phyloP scores from a whole-genome alignment of 208 protist species.

The Crithidia bombi region DNA sequence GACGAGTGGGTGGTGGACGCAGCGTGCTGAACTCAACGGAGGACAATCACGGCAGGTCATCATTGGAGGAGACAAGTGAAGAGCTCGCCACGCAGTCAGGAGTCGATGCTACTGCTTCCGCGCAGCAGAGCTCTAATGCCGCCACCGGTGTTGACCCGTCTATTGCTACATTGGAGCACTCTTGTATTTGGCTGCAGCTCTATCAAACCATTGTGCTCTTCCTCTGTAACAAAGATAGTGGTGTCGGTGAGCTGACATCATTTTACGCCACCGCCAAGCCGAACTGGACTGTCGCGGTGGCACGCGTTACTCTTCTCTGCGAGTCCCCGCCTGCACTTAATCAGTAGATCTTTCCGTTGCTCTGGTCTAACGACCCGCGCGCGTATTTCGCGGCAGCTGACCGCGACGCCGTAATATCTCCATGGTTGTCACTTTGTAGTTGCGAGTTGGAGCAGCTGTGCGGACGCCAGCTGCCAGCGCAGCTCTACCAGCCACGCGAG shows the following conservation, averaged over 20 bases:
- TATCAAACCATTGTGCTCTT: conserved; percentile 20
- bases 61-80: no score
- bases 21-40: no score
- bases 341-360: conserved; percentile 13
- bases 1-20: background rate
- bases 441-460: conserved; percentile 4
- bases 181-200: conserved; percentile 15
- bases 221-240: conserved; percentile 3
- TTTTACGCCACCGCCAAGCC: conserved; percentile 12
- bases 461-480: background rate
- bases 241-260: background rate
- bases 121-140: background rate
- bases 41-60: no score
- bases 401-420: background rate
- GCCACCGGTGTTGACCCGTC: background rate
- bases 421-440: background rate
- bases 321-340: background rate
- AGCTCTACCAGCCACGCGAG: background rate
- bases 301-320: background rate
- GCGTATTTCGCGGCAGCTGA: conserved; percentile 13
- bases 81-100: no score
- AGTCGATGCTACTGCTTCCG: background rate
- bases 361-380: conserved; percentile 24
- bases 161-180: background rate
- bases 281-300: conserved; percentile 15